Base-by-base conservation (phyloP, 768 basidiomycete genomes). In the Tulasnella sp. region DNA sequence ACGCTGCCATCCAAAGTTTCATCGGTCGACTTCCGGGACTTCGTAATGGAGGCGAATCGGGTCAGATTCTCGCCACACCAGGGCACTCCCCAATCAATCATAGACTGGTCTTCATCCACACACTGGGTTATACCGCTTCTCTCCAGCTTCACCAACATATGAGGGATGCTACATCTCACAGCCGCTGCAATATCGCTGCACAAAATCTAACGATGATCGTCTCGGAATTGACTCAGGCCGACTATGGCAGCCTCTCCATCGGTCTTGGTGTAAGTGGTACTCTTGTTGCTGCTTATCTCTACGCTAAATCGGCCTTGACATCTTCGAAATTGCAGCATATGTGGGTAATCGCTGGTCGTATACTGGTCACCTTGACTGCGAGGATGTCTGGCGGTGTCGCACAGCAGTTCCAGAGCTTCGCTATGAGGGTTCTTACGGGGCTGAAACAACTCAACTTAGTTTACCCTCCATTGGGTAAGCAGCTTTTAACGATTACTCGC, bases 71-170 rank as follows among this genome's bases (percentile, higher is more conserved):
- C 8, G 45, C 57, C 15, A 42, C 57, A 12, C 42, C 29, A 24
- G 42, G 60, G 7, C 38, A 27, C 9, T 61, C 49, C 9, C 49
- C 62, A 11, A 44, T 62, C 30, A 62, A 62, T 49, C 29, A 43
- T 21, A 61, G 49, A n/a, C 44, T 62, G 12, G 62, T 54, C 1
- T 31, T 52, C 44, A 51, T 62, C 24, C 59, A 61, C 25, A 62
- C 62, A 8, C 51, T 62, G 7, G 59, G 49, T 10, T 43, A 50
- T 31, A 38, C 46, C 21, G 61, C 61, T 2, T 63, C 50, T 3
- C 51, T 62, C 4, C n/a, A 19, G n/a, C 42, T 62, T 24, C 58
- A 62, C 24, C 34, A 62, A 42, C 45, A 58, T 29, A 29, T 43
- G 41, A 30, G 21, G 31, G 56, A 58, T 24, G 1, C 5, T 24